phyloP scores from a whole-genome alignment of 352 stramenopile genomes.

The Aphanomyces stellatus region DNA sequence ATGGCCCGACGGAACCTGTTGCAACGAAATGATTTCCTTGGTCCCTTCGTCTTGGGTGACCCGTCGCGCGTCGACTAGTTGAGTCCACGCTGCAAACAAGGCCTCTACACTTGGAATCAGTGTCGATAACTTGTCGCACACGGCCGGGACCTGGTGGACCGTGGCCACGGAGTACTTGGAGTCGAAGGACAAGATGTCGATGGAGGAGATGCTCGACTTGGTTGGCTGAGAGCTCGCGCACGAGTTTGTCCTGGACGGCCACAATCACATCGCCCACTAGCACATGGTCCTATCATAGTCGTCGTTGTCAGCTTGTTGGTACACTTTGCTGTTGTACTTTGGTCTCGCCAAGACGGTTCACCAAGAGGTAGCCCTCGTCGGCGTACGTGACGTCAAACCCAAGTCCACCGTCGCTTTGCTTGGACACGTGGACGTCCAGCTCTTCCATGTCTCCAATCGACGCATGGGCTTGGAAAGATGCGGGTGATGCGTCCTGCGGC shows the following conservation, averaged over 20 bases:
- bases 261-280: background rate
- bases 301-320: no score
- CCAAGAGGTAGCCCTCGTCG: no score
- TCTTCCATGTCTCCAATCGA: no score
- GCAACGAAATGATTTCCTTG: constrained; percentile 11
- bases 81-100: background rate
- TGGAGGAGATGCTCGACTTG: background rate
- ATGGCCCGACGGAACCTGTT: background rate
- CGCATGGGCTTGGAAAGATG: no score
- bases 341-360: no score
- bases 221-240: background rate
- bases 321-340: no score
- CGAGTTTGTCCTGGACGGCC: background rate
- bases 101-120: background rate
- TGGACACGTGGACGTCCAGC: no score
- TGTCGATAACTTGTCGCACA: background rate
- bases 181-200: background rate
- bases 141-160: background rate
- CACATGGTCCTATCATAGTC: no score
- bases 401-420: no score
- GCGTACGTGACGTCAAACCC: no score
- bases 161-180: background rate
- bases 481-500: no score
- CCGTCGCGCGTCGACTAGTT: background rate
- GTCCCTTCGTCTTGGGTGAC: background rate